Evolutionary conservation across 176 grass and related monocot genomes (phyloP).

Genomic region (Rhynchospora breviuscula): DNA sequence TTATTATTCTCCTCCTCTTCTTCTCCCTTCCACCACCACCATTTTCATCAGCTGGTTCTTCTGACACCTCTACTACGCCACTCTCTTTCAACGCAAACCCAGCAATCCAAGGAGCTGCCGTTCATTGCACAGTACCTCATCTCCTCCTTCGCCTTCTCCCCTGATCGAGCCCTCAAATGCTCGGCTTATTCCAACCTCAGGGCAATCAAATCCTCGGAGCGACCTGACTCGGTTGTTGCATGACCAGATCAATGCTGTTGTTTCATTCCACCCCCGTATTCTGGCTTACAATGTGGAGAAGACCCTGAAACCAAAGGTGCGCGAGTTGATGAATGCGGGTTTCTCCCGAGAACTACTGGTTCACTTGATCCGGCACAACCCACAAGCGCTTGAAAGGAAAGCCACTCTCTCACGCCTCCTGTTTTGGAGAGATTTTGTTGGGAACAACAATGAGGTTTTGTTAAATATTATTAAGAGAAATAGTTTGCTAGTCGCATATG

Average conservation of each 20-base stretch:
- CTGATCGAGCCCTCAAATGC: background rate
- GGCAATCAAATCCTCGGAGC: background rate
- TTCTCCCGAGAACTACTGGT: conserved; percentile 10
- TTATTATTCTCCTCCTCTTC: background rate
- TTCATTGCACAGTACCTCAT: conserved; percentile 16
- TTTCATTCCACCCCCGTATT: background rate
- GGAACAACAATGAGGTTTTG: background rate
- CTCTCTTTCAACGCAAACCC: background rate
- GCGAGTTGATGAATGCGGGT: background rate
- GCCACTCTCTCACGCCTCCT: background rate
- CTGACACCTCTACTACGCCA: background rate
- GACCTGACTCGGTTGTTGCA: background rate
- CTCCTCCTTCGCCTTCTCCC: background rate
- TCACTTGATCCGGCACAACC: conserved; percentile 15
- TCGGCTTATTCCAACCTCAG: background rate
- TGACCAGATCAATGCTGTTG: background rate
- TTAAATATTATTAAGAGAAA: background rate
- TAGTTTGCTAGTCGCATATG: background rate
- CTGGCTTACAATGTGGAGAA: conserved; percentile 9
- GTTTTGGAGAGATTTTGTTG: conserved; percentile 25
- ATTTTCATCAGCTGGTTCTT: too few species aligned
- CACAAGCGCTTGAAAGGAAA: too few species aligned
- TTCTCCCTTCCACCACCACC: background rate
- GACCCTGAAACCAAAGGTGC: background rate
- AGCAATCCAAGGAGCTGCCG: background rate